A percentile compares a stretch with the other conserved stretches of the same genome.
Conservation (phyloP, 768 basidiomycete genomes). For the Amylocystis lapponica region DNA sequence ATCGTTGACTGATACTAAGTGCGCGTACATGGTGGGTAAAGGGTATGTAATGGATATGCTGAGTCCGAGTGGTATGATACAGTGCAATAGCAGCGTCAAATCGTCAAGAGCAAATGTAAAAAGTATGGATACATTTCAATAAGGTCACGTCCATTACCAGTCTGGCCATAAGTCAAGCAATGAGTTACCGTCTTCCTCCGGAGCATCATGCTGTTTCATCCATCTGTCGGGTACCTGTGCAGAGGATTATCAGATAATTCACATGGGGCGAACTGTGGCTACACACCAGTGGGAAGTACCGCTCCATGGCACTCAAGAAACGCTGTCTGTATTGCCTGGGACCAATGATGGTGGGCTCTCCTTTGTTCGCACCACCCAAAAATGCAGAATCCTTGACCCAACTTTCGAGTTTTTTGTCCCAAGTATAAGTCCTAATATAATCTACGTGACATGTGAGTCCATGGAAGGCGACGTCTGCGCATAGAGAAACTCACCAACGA, state of each 20-base stretch:
- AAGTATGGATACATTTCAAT: too few relatives aligned
- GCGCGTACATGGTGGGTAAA: too few relatives aligned
- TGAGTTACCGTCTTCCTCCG: conserved; percentile 61
- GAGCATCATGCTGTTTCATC: conserved; percentile 80
- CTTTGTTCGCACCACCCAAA: conserved; percentile 73
- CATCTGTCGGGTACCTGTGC: conserved; percentile 79
- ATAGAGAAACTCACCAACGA: conserved; percentile 76
- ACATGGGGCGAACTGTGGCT: not conserved
- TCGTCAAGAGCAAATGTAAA: not conserved
- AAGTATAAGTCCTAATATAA: conserved; percentile 93
- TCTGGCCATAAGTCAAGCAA: conserved; percentile 35
- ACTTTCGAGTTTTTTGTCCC: conserved; percentile 98
- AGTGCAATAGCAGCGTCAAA: not conserved
- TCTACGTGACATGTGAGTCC: conserved; percentile 44
- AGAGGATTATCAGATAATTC: conserved; percentile 4
- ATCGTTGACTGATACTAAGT: too few relatives aligned
- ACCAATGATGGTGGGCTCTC: conserved; percentile 95
- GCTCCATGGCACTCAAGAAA: conserved; percentile 83
- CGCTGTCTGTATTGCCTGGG: conserved; percentile 91
- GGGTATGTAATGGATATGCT: too few relatives aligned
- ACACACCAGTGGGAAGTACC: conserved; percentile 80
- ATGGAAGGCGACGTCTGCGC: too few relatives aligned
- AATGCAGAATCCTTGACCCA: conserved; percentile 97
- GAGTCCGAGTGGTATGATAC: too few relatives aligned
- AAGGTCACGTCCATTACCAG: conserved; percentile 23